A percentile compares a stretch with the other conserved stretches of the same genome.
Conservation (phyloP, 2,329 filamentous ascomycete genomes). For the Trichoderma citrinoviride region DNA sequence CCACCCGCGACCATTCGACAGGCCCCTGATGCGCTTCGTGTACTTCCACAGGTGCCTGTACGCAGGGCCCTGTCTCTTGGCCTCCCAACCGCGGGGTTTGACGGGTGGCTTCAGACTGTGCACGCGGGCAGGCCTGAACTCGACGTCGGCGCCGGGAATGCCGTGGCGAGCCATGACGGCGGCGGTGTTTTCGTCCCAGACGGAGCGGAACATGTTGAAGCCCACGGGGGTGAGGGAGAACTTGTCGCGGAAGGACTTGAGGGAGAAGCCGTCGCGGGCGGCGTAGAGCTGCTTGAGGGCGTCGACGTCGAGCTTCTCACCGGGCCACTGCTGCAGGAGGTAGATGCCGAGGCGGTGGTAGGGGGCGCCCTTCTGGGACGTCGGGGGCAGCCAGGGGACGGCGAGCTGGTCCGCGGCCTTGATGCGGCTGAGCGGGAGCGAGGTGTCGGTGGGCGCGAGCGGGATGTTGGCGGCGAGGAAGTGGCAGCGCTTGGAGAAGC, state of each 20-base stretch:
- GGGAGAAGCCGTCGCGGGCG: conserved; percentile 64
- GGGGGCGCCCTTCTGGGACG: conserved; percentile 82
- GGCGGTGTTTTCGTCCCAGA: conserved; percentile 87
- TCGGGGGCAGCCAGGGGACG: conserved; percentile 79
- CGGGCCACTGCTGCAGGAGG: conserved; percentile 74
- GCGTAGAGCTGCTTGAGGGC: conserved; percentile 54
- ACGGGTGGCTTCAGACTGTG: conserved; percentile 62
- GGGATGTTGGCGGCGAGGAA: conserved; percentile 72
- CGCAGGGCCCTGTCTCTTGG: conserved; percentile 63
- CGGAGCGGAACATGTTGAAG: conserved; percentile 80
- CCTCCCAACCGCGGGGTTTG: conserved; percentile 64
- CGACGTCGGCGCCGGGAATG: conserved; percentile 72
- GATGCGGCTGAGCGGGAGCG: conserved; percentile 63
- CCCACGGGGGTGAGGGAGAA: conserved; percentile 71
- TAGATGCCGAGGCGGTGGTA: conserved; percentile 88
- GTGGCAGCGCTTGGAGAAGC: conserved; percentile 79
- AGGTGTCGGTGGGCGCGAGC: conserved; percentile 51
- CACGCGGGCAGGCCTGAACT: conserved; percentile 79
- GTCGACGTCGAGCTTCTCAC: conserved; percentile 54
- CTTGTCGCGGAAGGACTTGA: conserved; percentile 71
- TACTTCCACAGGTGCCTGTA: conserved; percentile 65
- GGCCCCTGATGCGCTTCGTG: conserved; percentile 54
- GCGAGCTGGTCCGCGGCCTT: conserved; percentile 62
- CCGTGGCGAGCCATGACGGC: conserved; percentile 79
- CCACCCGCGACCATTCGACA: conserved; percentile 44